These are phyloP conservation scores for Penicillium sumatraense DNA, from an alignment of 2,329 filamentous ascomycete genomes.

Conservation along the genomic window DNA sequence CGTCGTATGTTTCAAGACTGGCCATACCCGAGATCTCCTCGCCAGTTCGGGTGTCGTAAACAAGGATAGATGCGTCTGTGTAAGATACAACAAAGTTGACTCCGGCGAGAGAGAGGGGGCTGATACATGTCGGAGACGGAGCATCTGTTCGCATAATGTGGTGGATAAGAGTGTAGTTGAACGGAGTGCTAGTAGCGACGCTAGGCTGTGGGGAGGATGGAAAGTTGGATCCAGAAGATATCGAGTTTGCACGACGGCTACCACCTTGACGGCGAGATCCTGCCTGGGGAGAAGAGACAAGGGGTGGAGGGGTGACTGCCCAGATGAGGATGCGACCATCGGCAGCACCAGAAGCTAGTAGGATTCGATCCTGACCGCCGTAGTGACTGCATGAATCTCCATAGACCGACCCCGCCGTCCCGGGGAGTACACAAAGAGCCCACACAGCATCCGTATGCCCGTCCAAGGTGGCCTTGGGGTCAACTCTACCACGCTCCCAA, in stretches of 20 bases:
- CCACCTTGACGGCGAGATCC: slow-evolving; percentile 73
- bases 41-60: slow-evolving; percentile 90
- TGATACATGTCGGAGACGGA: slow-evolving; percentile 85
- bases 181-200: slow-evolving; percentile 81
- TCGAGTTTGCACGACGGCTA: slow-evolving; percentile 84
- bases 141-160: slow-evolving; percentile 74
- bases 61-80: slow-evolving; percentile 83
- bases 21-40: slow-evolving; percentile 94
- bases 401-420: slow-evolving; percentile 79
- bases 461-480: slow-evolving; percentile 91
- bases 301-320: slow-evolving; percentile 90
- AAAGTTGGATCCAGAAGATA: slow-evolving; percentile 92
- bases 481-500: slow-evolving; percentile 92
- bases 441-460: slow-evolving; percentile 96
- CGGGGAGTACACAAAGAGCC: slow-evolving; percentile 89
- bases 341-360: slow-evolving; percentile 88
- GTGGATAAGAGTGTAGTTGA: slow-evolving; percentile 86
- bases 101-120: slow-evolving; percentile 79
- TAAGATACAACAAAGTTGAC: slow-evolving; percentile 94
- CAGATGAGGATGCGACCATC: slow-evolving; percentile 92
- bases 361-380: slow-evolving; percentile 80
- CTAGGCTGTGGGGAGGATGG: slow-evolving; percentile 88
- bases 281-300: slow-evolving; percentile 78
- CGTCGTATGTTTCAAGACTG: slow-evolving; percentile 91
- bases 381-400: slow-evolving; percentile 72